phyloP scores from a whole-genome alignment of 2,329 filamentous ascomycete genomes.

The Ambrosiella xylebori region DNA sequence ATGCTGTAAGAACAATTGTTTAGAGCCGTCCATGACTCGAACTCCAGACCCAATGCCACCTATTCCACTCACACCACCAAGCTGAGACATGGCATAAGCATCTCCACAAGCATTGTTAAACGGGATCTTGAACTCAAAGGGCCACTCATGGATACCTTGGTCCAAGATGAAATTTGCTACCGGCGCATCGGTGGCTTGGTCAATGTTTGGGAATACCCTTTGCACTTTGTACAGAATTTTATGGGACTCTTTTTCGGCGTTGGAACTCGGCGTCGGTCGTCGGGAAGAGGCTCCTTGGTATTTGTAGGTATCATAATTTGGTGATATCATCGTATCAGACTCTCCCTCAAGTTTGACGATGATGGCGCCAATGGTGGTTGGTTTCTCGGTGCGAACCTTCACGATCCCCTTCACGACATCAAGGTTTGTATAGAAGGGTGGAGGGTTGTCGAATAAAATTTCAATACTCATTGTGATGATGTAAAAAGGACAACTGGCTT shows the following conservation, averaged over 20 bases:
- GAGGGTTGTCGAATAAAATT: conserved; percentile 47
- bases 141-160: conserved; percentile 56
- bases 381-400: conserved; percentile 38
- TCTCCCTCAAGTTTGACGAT: conserved; percentile 75
- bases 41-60: conserved; percentile 36
- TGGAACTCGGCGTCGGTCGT: conserved; percentile 15
- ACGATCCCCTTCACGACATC: conserved; percentile 51
- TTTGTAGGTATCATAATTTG: conserved; percentile 23
- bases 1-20: conserved; percentile 48
- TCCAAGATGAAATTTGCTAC: conserved; percentile 41
- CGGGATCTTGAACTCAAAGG: conserved; percentile 60
- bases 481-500: neutral
- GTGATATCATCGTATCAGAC: conserved; percentile 45
- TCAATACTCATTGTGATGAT: conserved; percentile 40
- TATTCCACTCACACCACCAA: conserved; percentile 35
- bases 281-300: conserved; percentile 8
- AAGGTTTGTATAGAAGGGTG: conserved; percentile 64
- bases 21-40: conserved; percentile 44
- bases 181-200: conserved; percentile 23
- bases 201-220: conserved; percentile 51
- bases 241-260: conserved; percentile 38
- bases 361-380: conserved; percentile 55
- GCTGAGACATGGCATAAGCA: conserved; percentile 33
- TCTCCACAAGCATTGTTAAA: conserved; percentile 58
- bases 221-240: conserved; percentile 61